Percentiles rank a stretch among this genome's conserved stretches.
Evolutionary conservation across 768 basidiomycete genomes (phyloP).

Genomic region (Candolleomyces aberdarensis): DNA sequence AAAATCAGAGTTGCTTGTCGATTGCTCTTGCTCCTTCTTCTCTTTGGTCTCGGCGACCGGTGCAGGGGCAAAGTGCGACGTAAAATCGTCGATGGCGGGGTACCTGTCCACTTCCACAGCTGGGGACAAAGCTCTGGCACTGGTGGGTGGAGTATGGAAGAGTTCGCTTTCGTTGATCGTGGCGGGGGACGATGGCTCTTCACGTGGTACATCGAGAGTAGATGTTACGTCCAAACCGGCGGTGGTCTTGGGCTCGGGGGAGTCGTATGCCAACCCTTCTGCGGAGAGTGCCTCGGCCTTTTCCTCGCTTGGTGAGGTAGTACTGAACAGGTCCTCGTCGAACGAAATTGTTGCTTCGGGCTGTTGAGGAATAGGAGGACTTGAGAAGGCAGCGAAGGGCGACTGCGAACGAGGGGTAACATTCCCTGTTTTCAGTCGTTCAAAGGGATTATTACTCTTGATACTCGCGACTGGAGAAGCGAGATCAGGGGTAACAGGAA

Average conservation of each 20-base stretch:
- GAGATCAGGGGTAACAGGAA: conserved; percentile 68
- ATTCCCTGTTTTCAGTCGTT: conserved; percentile 53
- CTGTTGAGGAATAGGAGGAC: conserved; percentile 16
- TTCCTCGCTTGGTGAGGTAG: background rate
- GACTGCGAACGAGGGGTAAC: conserved; percentile 51
- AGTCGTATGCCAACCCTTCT: conserved; percentile 5
- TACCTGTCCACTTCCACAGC: conserved; percentile 37
- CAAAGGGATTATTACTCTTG: conserved; percentile 94
- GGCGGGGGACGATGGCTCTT: conserved; percentile 22
- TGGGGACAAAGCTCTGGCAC: conserved; percentile 19
- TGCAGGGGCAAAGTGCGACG: conserved; percentile 13
- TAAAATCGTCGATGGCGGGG: conserved; percentile 33
- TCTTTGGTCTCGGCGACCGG: conserved; percentile 14
- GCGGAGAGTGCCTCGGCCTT: background rate
- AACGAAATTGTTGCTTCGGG: conserved; percentile 7
- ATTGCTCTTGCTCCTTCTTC: background rate
- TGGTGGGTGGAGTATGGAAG: conserved; percentile 61
- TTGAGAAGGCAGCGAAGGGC: conserved; percentile 52
- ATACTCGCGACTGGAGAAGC: conserved; percentile 42
- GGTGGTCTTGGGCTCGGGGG: background rate
- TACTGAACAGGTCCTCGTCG: conserved; percentile 9
- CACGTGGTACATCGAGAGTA: background rate
- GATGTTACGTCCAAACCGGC: background rate
- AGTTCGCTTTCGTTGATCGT: conserved; percentile 42
- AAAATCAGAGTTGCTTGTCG: conserved; percentile 11